Conservation (phyloP, 1,139 yeast species). For the Pneumocystis carinii region DNA sequence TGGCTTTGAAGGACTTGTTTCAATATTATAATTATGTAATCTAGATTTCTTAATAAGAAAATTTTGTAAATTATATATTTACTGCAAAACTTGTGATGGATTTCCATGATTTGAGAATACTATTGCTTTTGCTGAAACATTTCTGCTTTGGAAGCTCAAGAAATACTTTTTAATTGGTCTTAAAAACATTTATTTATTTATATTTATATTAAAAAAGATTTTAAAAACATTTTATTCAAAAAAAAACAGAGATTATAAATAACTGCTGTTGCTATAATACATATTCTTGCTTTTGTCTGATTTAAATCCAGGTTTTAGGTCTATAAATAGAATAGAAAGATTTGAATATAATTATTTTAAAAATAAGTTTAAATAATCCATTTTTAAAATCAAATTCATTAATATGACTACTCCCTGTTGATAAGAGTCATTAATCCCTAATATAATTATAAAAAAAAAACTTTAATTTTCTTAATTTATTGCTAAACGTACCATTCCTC, state of each 20-base stretch:
- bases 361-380: too few relatives aligned
- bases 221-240: too few relatives aligned
- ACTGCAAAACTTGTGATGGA: slow-evolving; percentile 8
- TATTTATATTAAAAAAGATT: neutral
- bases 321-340: neutral
- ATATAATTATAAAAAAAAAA: neutral
- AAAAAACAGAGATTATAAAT: too few relatives aligned
- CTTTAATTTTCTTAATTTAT: slow-evolving; percentile 21
- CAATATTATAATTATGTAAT: neutral
- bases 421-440: neutral
- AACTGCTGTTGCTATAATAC: too few relatives aligned
- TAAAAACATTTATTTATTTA: neutral
- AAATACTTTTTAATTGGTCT: neutral
- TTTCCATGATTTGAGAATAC: slow-evolving; percentile 10
- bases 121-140: slow-evolving; percentile 1
- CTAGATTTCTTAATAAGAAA: neutral
- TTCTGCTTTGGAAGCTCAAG: neutral
- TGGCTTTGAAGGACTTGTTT: slow-evolving; percentile 34
- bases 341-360: too few relatives aligned
- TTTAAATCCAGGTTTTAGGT: too few relatives aligned
- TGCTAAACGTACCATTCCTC: slow-evolving; percentile 39
- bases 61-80: neutral
- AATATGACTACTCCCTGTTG: neutral
- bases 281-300: too few relatives aligned
- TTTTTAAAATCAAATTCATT: too few relatives aligned